phyloP scores from a whole-genome alignment of 1,139 yeast genomes.

The Debaryomyces nepalensis region DNA sequence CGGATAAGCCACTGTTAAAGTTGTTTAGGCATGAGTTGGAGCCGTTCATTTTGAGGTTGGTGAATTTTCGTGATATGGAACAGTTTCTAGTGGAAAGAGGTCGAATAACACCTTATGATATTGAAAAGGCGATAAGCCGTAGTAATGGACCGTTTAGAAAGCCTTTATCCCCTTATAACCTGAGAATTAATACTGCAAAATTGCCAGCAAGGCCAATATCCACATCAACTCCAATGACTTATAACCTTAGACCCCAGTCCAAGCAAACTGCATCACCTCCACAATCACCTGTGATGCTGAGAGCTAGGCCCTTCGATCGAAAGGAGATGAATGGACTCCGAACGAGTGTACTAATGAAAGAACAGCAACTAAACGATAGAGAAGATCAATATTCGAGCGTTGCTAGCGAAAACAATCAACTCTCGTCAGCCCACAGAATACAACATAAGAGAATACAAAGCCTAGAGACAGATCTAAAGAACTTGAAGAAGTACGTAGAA shows the following conservation, averaged over 20 bases:
- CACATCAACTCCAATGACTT: constrained; percentile 14
- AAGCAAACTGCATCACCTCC: constrained; percentile 11
- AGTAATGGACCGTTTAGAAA: constrained; percentile 10
- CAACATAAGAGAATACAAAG: constrained; percentile 20
- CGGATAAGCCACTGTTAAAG: constrained; percentile 32
- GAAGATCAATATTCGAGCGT: constrained; percentile 14
- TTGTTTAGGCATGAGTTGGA: constrained; percentile 33
- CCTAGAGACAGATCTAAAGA: constrained; percentile 25
- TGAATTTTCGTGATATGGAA: constrained; percentile 27
- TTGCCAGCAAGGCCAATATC: constrained; percentile 12
- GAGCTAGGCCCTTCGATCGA: constrained; percentile 3
- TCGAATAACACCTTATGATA: constrained; percentile 22
- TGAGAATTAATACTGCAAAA: not conserved
- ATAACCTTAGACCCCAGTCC: constrained; percentile 6
- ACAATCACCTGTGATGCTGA: constrained; percentile 8
- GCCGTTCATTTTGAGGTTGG: constrained; percentile 36
- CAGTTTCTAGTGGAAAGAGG: constrained; percentile 32
- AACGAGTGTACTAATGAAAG: constrained; percentile 14
- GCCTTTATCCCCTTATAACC: constrained; percentile 12
- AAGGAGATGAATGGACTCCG: constrained; percentile 14
- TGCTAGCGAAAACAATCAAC: constrained; percentile 18
- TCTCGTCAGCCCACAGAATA: constrained; percentile 15
- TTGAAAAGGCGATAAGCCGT: constrained; percentile 14
- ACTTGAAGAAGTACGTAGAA: constrained; percentile 25
- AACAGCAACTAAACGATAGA: constrained; percentile 22